Base-by-base conservation (phyloP, 2,329 filamentous ascomycete genomes). In the Madurella mycetomatis region DNA sequence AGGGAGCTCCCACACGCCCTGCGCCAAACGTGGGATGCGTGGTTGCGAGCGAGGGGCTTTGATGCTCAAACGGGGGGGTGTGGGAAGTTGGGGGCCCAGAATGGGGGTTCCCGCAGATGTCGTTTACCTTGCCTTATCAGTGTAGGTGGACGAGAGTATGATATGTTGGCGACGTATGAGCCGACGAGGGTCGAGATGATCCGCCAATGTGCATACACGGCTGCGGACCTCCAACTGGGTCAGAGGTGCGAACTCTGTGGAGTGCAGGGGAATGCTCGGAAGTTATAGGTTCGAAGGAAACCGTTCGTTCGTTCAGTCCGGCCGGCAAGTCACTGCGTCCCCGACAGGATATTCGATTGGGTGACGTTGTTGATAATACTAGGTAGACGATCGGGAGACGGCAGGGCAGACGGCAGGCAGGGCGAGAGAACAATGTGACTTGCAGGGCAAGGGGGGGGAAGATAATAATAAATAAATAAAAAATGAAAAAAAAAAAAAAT, bases 21-120 rank as follows among this genome's bases (percentile, higher is more conserved):
- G 57, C 42, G 57, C 47, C 46, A 60, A 52, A 62, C 58, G 60
- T 62, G 62, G 62, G 62, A 64, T 63, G 58, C 42, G 57, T 59
- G 57, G 54, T 48, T 58, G 49, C 56, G 42, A 53, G 46, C 57
- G 58, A 59, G 54, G 50, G 52, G 41, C 41, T 41, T 60, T 55
- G 61, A 55, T 61, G 56, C 41, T 52, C 43, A 50, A 52, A 60
- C 49, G 56, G 61, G 60, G 60, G 58, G 13, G 54, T 31, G 61
- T 51, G 57, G 56, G 54, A 34, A 32, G 40, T 56, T 55, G 54
- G 57, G 59, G 58, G 53, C 47, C n/a, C 32, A 55, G 46, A 44
- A 58, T 61, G 60, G 62, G 62, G 62, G 59, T 61, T 59, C 51
- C 34, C 48, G 51, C 49, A 49, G 49, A 43, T 51, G 53, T 53